Evolutionary conservation across 441 rosid species (phyloP).

Genomic region (Monsonia emarginata): DNA sequence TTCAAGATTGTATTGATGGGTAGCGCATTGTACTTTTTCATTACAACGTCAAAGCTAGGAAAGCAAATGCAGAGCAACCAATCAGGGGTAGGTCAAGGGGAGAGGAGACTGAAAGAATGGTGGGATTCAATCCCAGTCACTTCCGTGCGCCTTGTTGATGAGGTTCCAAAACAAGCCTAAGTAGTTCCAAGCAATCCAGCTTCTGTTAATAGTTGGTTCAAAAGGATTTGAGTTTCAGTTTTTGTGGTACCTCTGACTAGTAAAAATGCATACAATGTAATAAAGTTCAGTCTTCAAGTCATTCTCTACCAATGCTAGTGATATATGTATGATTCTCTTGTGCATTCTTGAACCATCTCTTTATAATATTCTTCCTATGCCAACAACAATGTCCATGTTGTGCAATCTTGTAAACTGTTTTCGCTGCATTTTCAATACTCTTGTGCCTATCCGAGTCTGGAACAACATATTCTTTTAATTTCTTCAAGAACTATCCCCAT

Average conservation of each 20-base stretch:
- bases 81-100: slow-evolving; percentile 9
- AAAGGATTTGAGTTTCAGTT: not conserved
- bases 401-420: no score
- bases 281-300: not conserved
- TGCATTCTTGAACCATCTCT: no score
- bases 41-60: slow-evolving; percentile 45
- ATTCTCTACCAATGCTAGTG: no score
- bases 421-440: no score
- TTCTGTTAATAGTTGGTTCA: not conserved
- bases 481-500: no score
- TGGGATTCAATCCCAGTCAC: slow-evolving; percentile 81
- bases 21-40: slow-evolving; percentile 20
- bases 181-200: slow-evolving; percentile 7
- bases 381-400: no score
- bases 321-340: no score
- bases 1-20: slow-evolving; percentile 42
- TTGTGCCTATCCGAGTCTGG: no score
- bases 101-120: slow-evolving; percentile 70
- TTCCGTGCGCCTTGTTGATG: slow-evolving; percentile 43
- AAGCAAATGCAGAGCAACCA: slow-evolving; percentile 31
- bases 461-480: no score
- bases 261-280: not conserved
- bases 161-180: slow-evolving; percentile 13
- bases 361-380: no score
- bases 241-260: no score